A percentile compares a stretch with the other conserved stretches of the same genome.
Conservation (phyloP, 2,329 filamentous ascomycete species). For the Aspergillus unguis region DNA sequence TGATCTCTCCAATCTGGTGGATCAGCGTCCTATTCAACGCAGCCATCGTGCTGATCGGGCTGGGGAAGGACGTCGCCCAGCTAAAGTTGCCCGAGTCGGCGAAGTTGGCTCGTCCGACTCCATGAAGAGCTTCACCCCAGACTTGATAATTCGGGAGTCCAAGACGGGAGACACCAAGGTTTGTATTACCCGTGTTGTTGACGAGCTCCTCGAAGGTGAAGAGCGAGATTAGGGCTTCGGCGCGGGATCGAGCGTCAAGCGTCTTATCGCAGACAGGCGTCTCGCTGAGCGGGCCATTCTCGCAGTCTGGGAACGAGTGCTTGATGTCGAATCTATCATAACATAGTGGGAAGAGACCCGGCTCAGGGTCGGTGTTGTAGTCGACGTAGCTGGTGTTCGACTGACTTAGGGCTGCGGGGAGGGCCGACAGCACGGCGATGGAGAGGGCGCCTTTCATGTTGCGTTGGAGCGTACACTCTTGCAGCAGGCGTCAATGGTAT, state of each 20-base stretch:
- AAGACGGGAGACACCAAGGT: conserved; percentile 53
- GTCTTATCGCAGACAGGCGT: conserved; percentile 52
- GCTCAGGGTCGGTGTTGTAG: conserved; percentile 26
- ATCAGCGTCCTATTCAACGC: conserved; percentile 64
- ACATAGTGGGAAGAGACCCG: conserved; percentile 22
- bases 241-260: conserved; percentile 39
- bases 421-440: conserved; percentile 19
- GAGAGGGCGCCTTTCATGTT: conserved; percentile 18
- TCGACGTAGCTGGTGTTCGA: conserved; percentile 27
- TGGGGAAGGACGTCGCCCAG: conserved; percentile 63
- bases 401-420: conserved; percentile 23
- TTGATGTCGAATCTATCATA: conserved; percentile 18
- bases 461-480: too few species aligned
- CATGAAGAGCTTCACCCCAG: conserved; percentile 61
- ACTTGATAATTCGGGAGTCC: conserved; percentile 59
- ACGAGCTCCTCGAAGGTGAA: conserved; percentile 56
- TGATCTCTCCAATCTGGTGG: conserved; percentile 52
- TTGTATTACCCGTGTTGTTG: conserved; percentile 50
- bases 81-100: conserved; percentile 52
- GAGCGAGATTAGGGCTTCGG: conserved; percentile 49
- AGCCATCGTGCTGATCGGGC: conserved; percentile 60
- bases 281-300: conserved; percentile 49
- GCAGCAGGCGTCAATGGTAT: too few species aligned
- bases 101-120: conserved; percentile 59
- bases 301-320: conserved; percentile 49